These are phyloP conservation scores for Fragaria vesca DNA, from an alignment of 306 rosid genomes.

Conservation along the genomic window DNA sequence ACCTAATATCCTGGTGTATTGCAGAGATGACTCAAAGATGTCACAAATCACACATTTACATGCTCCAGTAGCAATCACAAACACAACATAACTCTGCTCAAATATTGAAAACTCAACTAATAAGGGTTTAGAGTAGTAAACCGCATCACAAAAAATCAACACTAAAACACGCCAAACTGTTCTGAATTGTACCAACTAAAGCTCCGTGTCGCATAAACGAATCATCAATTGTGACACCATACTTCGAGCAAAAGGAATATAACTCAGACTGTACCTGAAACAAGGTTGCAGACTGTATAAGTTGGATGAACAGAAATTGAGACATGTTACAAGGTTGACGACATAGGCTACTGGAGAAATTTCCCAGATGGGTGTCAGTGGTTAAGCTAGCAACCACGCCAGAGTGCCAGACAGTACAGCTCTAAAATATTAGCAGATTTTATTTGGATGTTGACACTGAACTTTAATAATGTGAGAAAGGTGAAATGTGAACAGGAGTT, in stretches of 20 bases:
- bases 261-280: conserved; percentile 93
- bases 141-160: conserved; percentile 19
- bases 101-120: conserved; percentile 3
- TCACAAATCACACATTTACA: neutral
- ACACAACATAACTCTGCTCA: conserved; percentile 1
- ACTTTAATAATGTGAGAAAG: conserved; percentile 15
- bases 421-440: neutral
- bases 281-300: conserved; percentile 13
- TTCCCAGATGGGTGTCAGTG: neutral
- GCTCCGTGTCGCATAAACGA: conserved; percentile 80
- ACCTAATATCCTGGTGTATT: neutral
- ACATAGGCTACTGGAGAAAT: neutral
- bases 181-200: conserved; percentile 35
- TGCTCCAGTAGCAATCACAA: conserved; percentile 6
- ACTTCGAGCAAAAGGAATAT: conserved; percentile 96
- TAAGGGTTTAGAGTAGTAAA: conserved; percentile 19
- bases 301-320: neutral
- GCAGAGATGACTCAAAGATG: neutral
- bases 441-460: neutral
- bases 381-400: neutral
- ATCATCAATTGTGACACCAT: conserved; percentile 87
- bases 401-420: neutral
- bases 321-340: conserved; percentile 1
- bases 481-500: conserved; percentile 9
- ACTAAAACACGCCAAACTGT: neutral